These are phyloP conservation scores for Margaritispora aquatica DNA, from an alignment of 495 filamentous ascomycete species.

Conservation along the genomic window DNA sequence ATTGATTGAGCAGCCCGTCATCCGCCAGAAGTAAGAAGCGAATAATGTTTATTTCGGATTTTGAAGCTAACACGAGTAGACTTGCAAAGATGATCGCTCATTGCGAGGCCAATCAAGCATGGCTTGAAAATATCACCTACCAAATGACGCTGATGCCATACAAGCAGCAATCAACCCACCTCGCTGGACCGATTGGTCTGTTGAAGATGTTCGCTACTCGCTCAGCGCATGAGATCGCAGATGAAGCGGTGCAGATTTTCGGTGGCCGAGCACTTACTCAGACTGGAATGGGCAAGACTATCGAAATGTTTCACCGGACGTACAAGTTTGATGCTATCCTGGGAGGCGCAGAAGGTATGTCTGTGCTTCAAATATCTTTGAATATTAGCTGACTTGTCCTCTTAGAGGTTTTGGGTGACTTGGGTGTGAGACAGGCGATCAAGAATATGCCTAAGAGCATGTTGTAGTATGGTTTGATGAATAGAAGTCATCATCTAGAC, in stretches of 20 bases:
- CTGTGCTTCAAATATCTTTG: neutral
- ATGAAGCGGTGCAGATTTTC: slow-evolving; percentile 81
- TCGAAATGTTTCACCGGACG: slow-evolving; percentile 53
- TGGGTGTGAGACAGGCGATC: slow-evolving; percentile 78
- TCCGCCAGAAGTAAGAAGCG: slow-evolving; percentile 58
- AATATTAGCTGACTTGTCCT: slow-evolving; percentile 1
- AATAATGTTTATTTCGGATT: slow-evolving; percentile 1
- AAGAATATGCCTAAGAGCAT: slow-evolving; percentile 79
- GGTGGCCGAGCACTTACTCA: slow-evolving; percentile 77
- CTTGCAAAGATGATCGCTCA: slow-evolving; percentile 85
- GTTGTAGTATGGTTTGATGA: slow-evolving; percentile 29
- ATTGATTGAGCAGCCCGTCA: slow-evolving; percentile 77
- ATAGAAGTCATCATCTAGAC: too few species aligned
- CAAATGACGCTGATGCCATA: slow-evolving; percentile 88
- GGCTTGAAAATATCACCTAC: slow-evolving; percentile 78
- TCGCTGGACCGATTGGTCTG: slow-evolving; percentile 77
- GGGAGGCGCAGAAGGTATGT: slow-evolving; percentile 60
- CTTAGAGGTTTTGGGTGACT: slow-evolving; percentile 67
- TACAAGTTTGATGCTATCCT: slow-evolving; percentile 91
- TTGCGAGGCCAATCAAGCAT: slow-evolving; percentile 74
- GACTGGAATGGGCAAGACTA: slow-evolving; percentile 71
- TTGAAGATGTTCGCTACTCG: slow-evolving; percentile 75
- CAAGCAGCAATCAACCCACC: slow-evolving; percentile 63
- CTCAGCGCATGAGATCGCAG: slow-evolving; percentile 74
- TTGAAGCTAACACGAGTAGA: slow-evolving; percentile 9